These are phyloP conservation scores for Hysterangium stoloniferum DNA, from an alignment of 768 basidiomycete species.

Conservation along the genomic window DNA sequence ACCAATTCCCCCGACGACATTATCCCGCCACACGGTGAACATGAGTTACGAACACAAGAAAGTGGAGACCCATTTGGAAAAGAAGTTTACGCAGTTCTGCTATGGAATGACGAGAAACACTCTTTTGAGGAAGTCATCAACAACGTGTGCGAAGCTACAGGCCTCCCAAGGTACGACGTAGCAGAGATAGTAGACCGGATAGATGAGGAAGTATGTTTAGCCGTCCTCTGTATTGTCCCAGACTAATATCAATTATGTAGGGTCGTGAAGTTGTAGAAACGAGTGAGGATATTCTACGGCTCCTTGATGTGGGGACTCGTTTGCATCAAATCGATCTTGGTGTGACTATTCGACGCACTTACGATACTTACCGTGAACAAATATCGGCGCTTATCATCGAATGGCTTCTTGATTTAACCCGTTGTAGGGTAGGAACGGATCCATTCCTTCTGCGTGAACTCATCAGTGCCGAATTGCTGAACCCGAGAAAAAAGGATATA, in stretches of 20 bases:
- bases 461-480: slow-evolving; percentile 61
- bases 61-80: slow-evolving; percentile 73
- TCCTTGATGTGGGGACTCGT: slow-evolving; percentile 70
- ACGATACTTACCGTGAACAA: slow-evolving; percentile 86
- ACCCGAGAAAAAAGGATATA: slow-evolving; percentile 48
- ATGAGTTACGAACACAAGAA: slow-evolving; percentile 63
- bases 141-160: slow-evolving; percentile 50
- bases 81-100: slow-evolving; percentile 70
- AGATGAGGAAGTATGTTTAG: slow-evolving; percentile 45
- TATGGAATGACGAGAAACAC: slow-evolving; percentile 99
- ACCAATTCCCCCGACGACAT: slow-evolving; percentile 79
- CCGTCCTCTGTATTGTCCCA: slow-evolving; percentile 5
- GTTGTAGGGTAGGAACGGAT: slow-evolving; percentile 61
- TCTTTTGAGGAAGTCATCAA: slow-evolving; percentile 82
- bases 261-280: slow-evolving; percentile 84
- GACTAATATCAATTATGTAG: slow-evolving; percentile 10
- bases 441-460: slow-evolving; percentile 62
- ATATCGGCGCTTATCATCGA: slow-evolving; percentile 77
- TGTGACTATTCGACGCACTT: slow-evolving; percentile 79
- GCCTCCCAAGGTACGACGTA: slow-evolving; percentile 50
- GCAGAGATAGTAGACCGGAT: slow-evolving; percentile 47
- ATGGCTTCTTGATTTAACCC: slow-evolving; percentile 77
- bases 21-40: slow-evolving; percentile 54
- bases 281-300: slow-evolving; percentile 38
- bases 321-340: slow-evolving; percentile 84